phyloP scores from a whole-genome alignment of 371 early-diverging fungal genomes.

The Smittium mucronatum region DNA sequence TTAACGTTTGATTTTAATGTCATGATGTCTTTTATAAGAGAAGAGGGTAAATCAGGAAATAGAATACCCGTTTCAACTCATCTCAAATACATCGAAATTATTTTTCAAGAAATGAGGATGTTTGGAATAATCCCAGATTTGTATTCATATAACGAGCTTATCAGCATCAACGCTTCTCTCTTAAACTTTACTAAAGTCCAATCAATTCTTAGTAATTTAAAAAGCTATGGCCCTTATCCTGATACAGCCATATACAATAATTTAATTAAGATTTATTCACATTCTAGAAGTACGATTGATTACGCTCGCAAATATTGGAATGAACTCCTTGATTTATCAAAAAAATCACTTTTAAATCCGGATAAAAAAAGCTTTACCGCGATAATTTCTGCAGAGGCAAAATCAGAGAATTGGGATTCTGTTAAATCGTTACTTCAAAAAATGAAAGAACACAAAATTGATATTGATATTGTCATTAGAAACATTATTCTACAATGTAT shows the following conservation, averaged over 20 bases:
- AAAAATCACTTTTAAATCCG: slow-evolving; percentile 12
- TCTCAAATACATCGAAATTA: not conserved
- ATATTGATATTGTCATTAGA: slow-evolving; percentile 25
- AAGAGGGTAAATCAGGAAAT: not conserved
- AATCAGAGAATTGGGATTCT: slow-evolving; percentile 15
- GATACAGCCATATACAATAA: slow-evolving; percentile 27
- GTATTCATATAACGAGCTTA: slow-evolving; percentile 28
- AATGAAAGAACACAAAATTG: slow-evolving; percentile 19
- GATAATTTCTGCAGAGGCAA: slow-evolving; percentile 25
- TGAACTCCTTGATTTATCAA: slow-evolving; percentile 16
- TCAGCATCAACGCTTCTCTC: slow-evolving; percentile 23
- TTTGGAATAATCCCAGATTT: slow-evolving; percentile 16
- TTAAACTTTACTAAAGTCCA: slow-evolving; percentile 20
- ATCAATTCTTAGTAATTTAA: slow-evolving; percentile 19
- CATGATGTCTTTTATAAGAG: not conserved
- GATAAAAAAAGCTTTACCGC: slow-evolving; percentile 21
- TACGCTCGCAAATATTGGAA: slow-evolving; percentile 24
- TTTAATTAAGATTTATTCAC: slow-evolving; percentile 27
- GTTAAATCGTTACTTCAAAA: slow-evolving; percentile 21
- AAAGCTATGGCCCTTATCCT: slow-evolving; percentile 17
- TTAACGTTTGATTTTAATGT: not conserved
- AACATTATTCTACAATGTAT: slow-evolving; percentile 26
- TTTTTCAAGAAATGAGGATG: not conserved
- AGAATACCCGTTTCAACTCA: not conserved
- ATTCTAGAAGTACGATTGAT: slow-evolving; percentile 17